These are phyloP conservation scores for Vigna unguiculata DNA, from an alignment of 306 rosid genomes.

Conservation along the genomic window DNA sequence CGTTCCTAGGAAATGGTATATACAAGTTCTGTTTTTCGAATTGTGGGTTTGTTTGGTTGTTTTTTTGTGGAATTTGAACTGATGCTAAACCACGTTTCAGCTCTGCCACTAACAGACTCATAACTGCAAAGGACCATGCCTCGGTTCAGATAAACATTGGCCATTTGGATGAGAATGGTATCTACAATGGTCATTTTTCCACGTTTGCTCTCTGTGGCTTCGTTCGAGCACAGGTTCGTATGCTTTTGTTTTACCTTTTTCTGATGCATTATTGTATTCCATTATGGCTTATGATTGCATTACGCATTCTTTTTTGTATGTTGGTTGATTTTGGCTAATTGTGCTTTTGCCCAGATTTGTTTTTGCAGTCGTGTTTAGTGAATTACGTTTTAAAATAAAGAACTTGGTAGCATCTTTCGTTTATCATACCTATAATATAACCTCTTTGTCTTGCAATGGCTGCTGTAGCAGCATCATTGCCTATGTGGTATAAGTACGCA, in stretches of 20 bases:
- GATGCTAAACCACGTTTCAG: conserved; percentile 37
- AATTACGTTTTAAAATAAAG: neutral
- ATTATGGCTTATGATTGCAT: neutral
- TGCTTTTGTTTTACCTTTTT: neutral
- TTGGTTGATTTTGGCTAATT: neutral
- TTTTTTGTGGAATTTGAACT: conserved; percentile 1
- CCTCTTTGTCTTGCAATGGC: neutral
- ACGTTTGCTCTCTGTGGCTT: conserved; percentile 77
- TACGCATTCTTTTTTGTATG: neutral
- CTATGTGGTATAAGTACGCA: neutral
- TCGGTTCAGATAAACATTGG: conserved; percentile 81
- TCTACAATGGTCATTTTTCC: conserved; percentile 70
- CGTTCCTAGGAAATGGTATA: conserved; percentile 62
- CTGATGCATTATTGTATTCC: neutral
- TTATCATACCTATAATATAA: neutral
- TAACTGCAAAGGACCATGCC: conserved; percentile 81
- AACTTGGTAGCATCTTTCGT: neutral
- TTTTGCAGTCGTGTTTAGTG: neutral
- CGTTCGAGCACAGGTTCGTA: conserved; percentile 75
- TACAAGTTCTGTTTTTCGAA: neutral
- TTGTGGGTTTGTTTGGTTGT: neutral
- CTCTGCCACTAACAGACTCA: conserved; percentile 82
- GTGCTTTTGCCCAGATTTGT: neutral
- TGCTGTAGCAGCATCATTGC: neutral
- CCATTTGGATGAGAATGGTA: conserved; percentile 76